Base-by-base conservation (phyloP, 1,284 basidiomycete species). In the Trichosporon sp. region DNA sequence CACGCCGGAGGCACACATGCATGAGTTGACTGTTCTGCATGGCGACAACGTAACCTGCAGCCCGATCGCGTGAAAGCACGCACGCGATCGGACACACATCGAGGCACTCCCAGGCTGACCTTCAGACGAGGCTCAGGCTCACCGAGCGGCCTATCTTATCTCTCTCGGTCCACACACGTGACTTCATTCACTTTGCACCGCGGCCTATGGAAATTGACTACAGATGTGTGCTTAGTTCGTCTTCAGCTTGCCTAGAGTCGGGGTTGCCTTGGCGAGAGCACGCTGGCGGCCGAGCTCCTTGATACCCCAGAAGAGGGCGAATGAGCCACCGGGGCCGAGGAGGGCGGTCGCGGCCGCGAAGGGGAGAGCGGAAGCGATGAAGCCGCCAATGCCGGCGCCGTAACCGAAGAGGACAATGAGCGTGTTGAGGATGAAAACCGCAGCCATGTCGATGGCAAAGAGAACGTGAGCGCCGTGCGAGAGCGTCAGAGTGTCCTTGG, bases 271-370 rank as follows among this genome's bases (percentile, higher is more conserved):
- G 59, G 32, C 59, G 59, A 63, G 59, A 7, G 59, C 59, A 6
- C 59, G 59, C 32, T 37, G 59, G 32, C 59, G 59, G 19, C 16
- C 32, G 4, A 63, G 31, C 59, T 63, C 59, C 59, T 63, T 63
- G 35, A 37, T n/a, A 4, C 59, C 72, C 72, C 72, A 73, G 40
- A 67, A 26, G 46, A 73, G 54, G 31, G 68, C 69, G 54, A 71
- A 31, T 31, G 65, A 70, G 6, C 70, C 70, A 26, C 72, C 70
- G 2, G 72, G 72, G 14, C 72, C 72, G 26, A 68, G 67, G 1
- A 69, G 8, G 10, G 21, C 65, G 5, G 65, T 19, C 14, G 66
- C 37, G 37, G 26, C 35, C 4, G 31, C 21, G 26, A 68, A 19
- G 2, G 61, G 38, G 6, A 67, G 1, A n/a, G 67, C 32, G 7